Evolutionary conservation across 495 filamentous ascomycete species (phyloP), one percentile per base, ranked within the genome.

Genomic region (Stereocaulon alpinum): DNA sequence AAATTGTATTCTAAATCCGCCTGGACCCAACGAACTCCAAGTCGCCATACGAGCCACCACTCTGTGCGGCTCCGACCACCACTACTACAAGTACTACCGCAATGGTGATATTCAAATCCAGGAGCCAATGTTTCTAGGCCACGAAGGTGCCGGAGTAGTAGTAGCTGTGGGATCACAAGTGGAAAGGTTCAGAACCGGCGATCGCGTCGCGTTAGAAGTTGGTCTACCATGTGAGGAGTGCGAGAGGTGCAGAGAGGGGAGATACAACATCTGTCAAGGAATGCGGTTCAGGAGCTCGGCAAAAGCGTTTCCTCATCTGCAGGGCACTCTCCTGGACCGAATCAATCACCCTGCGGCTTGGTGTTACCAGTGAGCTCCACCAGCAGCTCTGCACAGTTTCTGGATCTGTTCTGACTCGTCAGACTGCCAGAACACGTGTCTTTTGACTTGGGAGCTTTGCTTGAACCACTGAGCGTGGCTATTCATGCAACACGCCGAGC

Each of bases 231-330:
- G 89, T 67, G 78, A 77, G 29, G 64, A 74, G 47, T 94, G 89
- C 69, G 73, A 77, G 9, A 72, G 85, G 24, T 94, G 89, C 69
- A 63, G 64, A 20, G 74, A 76, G 47, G 86, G 86, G 29, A 77
- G 88, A 54, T 93, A 94, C 70, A 95, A 94, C 70, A 87, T 95
- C 73, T 95, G 89, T 77, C 75, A 77, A n/a, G 70, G 73, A 11
- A 85, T 95, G 81, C 76, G 74, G 51, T 95, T 95, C 72, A 76
- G 88, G 49, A 86, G 82, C 67, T 88, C 84, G 49, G 89, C 89
- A 17, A 91, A 91, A 73, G 71, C 75, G 32, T 85, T 84, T 70
- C 87, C 88, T 4, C 89, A 94, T 64, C 77, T 82, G 22, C 88
- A 94, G 72, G 89, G 89, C 17, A 94, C 89, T 14, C 74, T 95